Percentiles rank a stretch among this genome's conserved stretches.
Evolutionary conservation across 1,139 yeast species (phyloP).

Genomic region (Kodamaea alishanica): DNA sequence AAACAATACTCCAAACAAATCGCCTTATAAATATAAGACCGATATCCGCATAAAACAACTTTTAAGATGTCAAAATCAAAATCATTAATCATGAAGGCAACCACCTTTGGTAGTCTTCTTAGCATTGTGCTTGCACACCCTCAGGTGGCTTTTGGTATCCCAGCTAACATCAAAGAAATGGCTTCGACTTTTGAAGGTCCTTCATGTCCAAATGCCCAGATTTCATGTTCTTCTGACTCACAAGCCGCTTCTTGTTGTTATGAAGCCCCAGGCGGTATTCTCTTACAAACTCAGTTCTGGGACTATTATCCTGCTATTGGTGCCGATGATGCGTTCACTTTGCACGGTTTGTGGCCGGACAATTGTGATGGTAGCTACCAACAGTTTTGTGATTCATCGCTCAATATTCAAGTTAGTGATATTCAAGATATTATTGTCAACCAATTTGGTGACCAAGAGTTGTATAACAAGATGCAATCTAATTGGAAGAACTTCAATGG

Average conservation of each 20-base stretch:
- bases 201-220: constrained; percentile 61
- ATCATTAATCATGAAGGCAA: neutral
- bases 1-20: neutral
- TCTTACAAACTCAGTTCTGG: constrained; percentile 92
- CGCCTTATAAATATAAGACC: neutral
- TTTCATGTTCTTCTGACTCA: constrained; percentile 47
- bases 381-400: constrained; percentile 63
- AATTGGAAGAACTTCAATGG: constrained; percentile 82
- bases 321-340: constrained; percentile 63
- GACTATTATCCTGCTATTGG: constrained; percentile 84
- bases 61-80: neutral
- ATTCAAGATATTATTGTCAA: constrained; percentile 44
- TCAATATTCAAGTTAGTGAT: constrained; percentile 50
- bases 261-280: constrained; percentile 83
- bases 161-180: neutral
- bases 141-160: constrained; percentile 4
- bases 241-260: constrained; percentile 70
- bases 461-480: constrained; percentile 54
- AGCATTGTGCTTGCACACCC: constrained; percentile 3
- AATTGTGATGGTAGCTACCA: constrained; percentile 71
- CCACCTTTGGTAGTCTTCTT: constrained; percentile 1
- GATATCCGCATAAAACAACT: neutral
- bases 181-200: constrained; percentile 4
- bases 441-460: constrained; percentile 45
- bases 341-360: constrained; percentile 88